Conservation (phyloP, 2,329 filamentous ascomycete species). For the Colletotrichum endophyticum region DNA sequence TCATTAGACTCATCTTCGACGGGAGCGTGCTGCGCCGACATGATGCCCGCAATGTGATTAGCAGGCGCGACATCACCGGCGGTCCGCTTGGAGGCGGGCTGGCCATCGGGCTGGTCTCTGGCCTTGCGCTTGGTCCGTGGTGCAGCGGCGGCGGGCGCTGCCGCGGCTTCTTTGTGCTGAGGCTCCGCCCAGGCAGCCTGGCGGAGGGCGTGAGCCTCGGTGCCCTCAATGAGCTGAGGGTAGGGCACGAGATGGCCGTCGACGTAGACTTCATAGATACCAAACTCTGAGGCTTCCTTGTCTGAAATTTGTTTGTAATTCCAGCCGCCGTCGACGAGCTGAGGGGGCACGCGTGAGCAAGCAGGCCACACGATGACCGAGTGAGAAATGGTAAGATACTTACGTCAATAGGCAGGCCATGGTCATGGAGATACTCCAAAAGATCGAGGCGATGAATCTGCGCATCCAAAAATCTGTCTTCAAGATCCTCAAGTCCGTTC, state of each 20-base stretch:
- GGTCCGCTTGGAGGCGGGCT: constrained; percentile 54
- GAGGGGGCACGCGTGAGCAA: constrained; percentile 23
- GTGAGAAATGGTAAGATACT: constrained; percentile 30
- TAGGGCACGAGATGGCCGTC: constrained; percentile 50
- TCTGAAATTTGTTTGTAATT: constrained; percentile 50
- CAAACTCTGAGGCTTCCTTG: constrained; percentile 48
- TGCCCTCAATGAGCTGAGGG: constrained; percentile 46
- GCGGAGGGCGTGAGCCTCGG: constrained; percentile 28
- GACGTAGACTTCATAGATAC: constrained; percentile 44
- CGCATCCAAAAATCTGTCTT: constrained; percentile 48
- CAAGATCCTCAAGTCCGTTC: constrained; percentile 42
- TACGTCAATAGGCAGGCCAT: constrained; percentile 53
- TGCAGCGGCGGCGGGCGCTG: constrained; percentile 2
- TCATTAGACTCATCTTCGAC: constrained; percentile 32
- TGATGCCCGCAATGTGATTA: constrained; percentile 28
- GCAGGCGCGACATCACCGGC: constrained; percentile 31
- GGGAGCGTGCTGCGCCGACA: constrained; percentile 34
- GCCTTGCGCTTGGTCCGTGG: constrained; percentile 52
- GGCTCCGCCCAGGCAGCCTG: constrained; percentile 20
- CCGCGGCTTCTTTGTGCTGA: background rate
- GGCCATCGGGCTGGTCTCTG: constrained; percentile 52
- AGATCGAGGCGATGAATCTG: constrained; percentile 51
- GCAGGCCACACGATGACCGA: constrained; percentile 11
- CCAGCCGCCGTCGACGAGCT: constrained; percentile 50
- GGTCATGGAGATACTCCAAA: constrained; percentile 47